A percentile compares a stretch with the other conserved stretches of the same genome.
phyloP scores from a whole-genome alignment of 106 monocot species.

The Acorus calamus region DNA sequence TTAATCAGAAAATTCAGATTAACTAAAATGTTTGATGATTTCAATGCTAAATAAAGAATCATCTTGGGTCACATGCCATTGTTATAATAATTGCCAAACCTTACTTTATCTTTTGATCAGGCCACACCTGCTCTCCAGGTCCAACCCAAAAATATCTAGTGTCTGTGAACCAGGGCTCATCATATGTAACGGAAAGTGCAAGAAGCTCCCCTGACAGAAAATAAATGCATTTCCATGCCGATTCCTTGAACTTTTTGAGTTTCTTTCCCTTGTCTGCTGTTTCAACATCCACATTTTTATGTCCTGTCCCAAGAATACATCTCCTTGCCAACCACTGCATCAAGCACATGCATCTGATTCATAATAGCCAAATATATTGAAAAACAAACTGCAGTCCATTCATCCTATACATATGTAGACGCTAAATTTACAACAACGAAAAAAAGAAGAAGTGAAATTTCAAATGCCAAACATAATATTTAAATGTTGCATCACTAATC shows the following conservation, averaged over 20 bases:
- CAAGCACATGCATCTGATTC: slow-evolving; percentile 16
- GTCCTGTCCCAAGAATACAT: slow-evolving; percentile 39
- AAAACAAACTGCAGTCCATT: too few species aligned
- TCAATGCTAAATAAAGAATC: neutral
- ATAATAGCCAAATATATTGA: too few species aligned
- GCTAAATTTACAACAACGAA: too few species aligned
- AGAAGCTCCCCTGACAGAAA: slow-evolving; percentile 70
- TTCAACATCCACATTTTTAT: slow-evolving; percentile 35
- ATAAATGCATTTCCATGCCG: slow-evolving; percentile 89
- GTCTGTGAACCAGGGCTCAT: slow-evolving; percentile 83
- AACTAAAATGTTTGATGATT: neutral
- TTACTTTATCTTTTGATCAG: slow-evolving; percentile 82
- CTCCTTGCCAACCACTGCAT: slow-evolving; percentile 44
- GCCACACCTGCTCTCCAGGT: slow-evolving; percentile 85
- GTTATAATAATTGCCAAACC: neutral
- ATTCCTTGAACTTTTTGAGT: slow-evolving; percentile 86
- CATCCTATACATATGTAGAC: too few species aligned
- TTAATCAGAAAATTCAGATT: neutral
- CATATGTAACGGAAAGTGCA: slow-evolving; percentile 61
- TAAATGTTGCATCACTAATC: too few species aligned
- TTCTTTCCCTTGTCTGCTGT: slow-evolving; percentile 46
- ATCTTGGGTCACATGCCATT: neutral
- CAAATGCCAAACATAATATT: too few species aligned
- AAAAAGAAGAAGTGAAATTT: too few species aligned
- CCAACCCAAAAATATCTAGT: slow-evolving; percentile 82